Percentiles rank a stretch among this genome's conserved stretches.
phyloP scores from a whole-genome alignment of 768 basidiomycete species.

The Lepiota brunneoincarnata region DNA sequence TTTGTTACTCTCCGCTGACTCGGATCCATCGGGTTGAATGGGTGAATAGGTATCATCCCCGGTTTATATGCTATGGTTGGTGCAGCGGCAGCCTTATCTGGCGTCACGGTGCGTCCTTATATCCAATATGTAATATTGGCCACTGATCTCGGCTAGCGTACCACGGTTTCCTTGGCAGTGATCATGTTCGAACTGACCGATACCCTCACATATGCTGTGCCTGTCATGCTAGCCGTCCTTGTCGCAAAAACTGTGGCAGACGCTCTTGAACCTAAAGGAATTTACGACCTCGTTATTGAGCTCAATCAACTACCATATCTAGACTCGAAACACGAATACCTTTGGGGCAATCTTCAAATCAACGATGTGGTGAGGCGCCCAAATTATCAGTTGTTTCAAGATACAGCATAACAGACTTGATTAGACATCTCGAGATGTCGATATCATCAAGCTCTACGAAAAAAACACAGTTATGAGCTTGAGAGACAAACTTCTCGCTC shows the following conservation, averaged over 20 bases:
- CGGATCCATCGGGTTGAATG: background rate
- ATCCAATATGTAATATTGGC: background rate
- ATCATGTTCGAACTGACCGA: slow-evolving; percentile 96
- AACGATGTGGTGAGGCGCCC: slow-evolving; percentile 68
- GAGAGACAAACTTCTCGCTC: slow-evolving; percentile 60
- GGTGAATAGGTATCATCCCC: slow-evolving; percentile 61
- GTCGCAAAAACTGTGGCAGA: slow-evolving; percentile 91
- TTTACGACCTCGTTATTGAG: slow-evolving; percentile 96
- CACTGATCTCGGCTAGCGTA: slow-evolving; percentile 45
- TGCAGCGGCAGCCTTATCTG: slow-evolving; percentile 89
- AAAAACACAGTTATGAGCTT: slow-evolving; percentile 78
- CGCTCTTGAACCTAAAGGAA: slow-evolving; percentile 86
- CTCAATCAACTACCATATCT: slow-evolving; percentile 89
- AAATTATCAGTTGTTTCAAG: background rate
- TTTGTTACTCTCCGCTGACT: background rate
- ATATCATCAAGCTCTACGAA: slow-evolving; percentile 68
- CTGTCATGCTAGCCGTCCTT: slow-evolving; percentile 84
- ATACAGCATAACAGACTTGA: slow-evolving; percentile 3
- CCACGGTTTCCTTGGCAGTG: slow-evolving; percentile 91
- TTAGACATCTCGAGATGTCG: slow-evolving; percentile 66
- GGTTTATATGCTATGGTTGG: slow-evolving; percentile 96
- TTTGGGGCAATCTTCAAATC: slow-evolving; percentile 79
- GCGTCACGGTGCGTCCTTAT: slow-evolving; percentile 73
- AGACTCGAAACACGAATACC: slow-evolving; percentile 85
- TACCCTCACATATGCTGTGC: slow-evolving; percentile 88